These are phyloP conservation scores for Penicillium alfredii DNA, from an alignment of 495 filamentous ascomycete genomes.

Conservation along the genomic window DNA sequence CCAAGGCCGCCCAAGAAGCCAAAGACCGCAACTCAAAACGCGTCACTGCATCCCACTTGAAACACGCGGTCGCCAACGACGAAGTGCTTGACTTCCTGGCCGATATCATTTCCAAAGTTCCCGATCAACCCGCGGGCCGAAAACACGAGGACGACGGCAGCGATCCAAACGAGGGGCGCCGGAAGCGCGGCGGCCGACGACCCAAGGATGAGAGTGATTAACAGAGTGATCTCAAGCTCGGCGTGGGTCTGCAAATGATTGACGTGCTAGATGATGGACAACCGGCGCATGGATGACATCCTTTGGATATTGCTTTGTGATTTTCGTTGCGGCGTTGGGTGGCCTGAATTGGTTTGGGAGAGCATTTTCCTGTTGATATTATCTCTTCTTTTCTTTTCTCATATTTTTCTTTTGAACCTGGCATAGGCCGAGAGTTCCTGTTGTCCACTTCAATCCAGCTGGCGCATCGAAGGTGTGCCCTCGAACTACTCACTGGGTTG, in stretches of 20 bases:
- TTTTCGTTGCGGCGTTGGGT: conserved; percentile 25
- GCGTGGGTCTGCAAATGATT: conserved; percentile 18
- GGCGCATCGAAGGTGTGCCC: too few species aligned
- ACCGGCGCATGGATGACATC: conserved; percentile 19
- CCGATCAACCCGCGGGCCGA: conserved; percentile 57
- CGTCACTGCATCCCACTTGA: conserved; percentile 83
- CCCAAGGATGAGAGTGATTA: conserved; percentile 47
- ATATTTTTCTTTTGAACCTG: too few species aligned
- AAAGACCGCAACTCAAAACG: conserved; percentile 77
- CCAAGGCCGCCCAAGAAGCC: conserved; percentile 77
- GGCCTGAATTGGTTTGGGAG: conserved; percentile 27
- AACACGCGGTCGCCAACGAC: conserved; percentile 76
- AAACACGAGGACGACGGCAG: conserved; percentile 50
- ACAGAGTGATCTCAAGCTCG: neutral
- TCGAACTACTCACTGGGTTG: too few species aligned
- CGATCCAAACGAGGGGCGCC: conserved; percentile 45
- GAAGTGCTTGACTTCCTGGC: conserved; percentile 88
- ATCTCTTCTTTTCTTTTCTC: too few species aligned
- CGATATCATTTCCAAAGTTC: conserved; percentile 85
- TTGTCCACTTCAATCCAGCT: too few species aligned
- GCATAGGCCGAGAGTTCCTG: too few species aligned
- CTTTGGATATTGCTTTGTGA: conserved; percentile 4
- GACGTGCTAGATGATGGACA: conserved; percentile 24
- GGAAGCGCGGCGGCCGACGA: conserved; percentile 39
- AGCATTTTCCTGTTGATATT: conserved; percentile 31